These are phyloP conservation scores for Elsinoe ampelina DNA, from an alignment of 2,329 filamentous ascomycete species.

Conservation along the genomic window DNA sequence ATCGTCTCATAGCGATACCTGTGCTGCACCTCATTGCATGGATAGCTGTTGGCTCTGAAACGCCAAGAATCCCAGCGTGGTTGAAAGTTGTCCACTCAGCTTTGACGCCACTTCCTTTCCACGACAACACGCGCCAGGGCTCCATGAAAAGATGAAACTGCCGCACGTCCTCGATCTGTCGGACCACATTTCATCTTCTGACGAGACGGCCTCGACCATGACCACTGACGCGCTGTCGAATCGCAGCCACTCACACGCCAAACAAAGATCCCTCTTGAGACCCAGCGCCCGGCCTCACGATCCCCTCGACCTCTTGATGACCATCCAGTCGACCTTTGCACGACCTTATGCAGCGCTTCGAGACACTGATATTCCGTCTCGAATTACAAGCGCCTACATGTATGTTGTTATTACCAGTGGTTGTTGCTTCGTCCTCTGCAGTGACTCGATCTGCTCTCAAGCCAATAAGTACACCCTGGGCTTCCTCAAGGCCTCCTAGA, in stretches of 20 bases:
- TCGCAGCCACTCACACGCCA: neutral
- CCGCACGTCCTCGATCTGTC: constrained; percentile 1
- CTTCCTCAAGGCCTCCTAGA: constrained; percentile 1
- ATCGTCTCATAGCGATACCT: neutral
- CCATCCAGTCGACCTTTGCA: constrained; percentile 5
- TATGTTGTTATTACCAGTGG: neutral
- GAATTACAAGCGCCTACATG: neutral
- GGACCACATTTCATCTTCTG: neutral
- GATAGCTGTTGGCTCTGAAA: neutral
- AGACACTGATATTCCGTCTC: neutral
- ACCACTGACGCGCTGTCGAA: constrained; percentile 1
- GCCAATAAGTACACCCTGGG: constrained; percentile 1
- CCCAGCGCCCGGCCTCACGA: constrained; percentile 3
- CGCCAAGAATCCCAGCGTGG: neutral
- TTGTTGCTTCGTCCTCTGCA: neutral
- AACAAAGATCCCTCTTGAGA: constrained; percentile 5
- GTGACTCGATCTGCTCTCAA: neutral
- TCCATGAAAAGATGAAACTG: constrained; percentile 12
- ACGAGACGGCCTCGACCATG: neutral
- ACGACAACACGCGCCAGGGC: constrained; percentile 1
- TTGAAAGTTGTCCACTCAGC: neutral
- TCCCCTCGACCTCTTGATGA: neutral
- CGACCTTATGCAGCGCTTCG: neutral
- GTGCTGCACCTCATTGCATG: neutral
- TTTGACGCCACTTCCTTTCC: neutral